These are phyloP conservation scores for Collariella sp. DNA, from an alignment of 495 filamentous ascomycete genomes.

Conservation along the genomic window DNA sequence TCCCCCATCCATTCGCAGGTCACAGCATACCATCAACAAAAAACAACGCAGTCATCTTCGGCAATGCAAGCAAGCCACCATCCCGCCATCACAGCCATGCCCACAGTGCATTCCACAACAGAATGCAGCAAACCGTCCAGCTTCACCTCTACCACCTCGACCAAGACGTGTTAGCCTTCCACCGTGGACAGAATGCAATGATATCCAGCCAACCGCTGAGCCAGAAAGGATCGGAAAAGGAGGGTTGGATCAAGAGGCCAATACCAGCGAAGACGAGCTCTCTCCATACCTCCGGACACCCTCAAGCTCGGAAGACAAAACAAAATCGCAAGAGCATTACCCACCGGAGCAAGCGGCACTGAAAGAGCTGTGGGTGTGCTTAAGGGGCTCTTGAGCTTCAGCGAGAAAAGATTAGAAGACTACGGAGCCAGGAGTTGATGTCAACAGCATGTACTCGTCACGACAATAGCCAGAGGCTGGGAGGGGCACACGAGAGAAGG, in stretches of 20 bases:
- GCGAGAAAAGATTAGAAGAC: neutral
- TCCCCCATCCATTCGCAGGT: neutral
- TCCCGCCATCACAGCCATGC: neutral
- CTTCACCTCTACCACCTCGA: neutral
- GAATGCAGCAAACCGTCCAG: neutral
- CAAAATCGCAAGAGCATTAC: neutral
- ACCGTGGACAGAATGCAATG: neutral
- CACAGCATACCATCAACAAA: neutral
- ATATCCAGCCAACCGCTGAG: neutral
- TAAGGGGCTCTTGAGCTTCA: neutral
- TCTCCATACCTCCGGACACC: neutral
- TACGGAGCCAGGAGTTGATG: neutral
- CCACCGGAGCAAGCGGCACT: neutral
- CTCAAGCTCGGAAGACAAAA: neutral
- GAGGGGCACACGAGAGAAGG: neutral
- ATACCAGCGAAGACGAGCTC: neutral
- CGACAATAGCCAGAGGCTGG: neutral
- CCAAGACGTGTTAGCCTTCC: neutral
- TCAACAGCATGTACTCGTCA: neutral
- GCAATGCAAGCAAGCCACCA: neutral
- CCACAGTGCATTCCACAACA: neutral
- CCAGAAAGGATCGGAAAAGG: neutral
- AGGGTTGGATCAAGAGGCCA: neutral
- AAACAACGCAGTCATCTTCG: neutral
- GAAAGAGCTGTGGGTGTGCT: conserved; percentile 5